phyloP scores from a whole-genome alignment of 495 filamentous ascomycete species.

The Glarea lozoyensis region DNA sequence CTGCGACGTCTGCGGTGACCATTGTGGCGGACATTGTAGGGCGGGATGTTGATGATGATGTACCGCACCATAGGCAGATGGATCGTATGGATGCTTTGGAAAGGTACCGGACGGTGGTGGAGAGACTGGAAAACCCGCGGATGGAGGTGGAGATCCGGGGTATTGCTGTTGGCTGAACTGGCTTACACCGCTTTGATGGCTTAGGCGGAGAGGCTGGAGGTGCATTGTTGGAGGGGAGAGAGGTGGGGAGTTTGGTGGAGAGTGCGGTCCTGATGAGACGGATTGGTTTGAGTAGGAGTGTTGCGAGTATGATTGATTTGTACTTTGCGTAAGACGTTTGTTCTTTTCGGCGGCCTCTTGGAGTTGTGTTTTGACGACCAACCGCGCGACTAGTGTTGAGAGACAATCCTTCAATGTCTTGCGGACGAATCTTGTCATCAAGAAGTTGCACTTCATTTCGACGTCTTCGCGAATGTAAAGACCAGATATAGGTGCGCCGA shows the following conservation, averaged over 20 bases:
- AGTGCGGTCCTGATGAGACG: neutral
- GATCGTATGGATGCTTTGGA: neutral
- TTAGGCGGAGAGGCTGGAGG: neutral
- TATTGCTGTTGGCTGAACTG: too few species aligned
- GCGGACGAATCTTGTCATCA: slow-evolving; percentile 64
- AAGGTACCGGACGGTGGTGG: neutral
- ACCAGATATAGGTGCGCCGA: slow-evolving; percentile 51
- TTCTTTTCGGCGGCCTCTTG: slow-evolving; percentile 16
- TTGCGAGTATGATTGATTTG: neutral
- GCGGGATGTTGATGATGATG: too few species aligned
- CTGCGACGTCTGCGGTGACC: neutral
- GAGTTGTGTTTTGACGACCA: slow-evolving; percentile 50
- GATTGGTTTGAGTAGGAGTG: neutral
- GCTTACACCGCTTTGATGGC: too few species aligned
- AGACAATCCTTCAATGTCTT: slow-evolving; percentile 64
- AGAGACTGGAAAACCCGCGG: neutral
- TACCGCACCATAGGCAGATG: neutral
- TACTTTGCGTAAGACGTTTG: slow-evolving; percentile 7
- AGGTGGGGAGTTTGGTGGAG: neutral
- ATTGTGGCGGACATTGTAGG: neutral
- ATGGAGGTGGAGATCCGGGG: too few species aligned
- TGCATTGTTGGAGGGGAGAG: neutral
- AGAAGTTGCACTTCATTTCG: slow-evolving; percentile 65
- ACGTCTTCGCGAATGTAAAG: slow-evolving; percentile 72
- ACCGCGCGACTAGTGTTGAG: slow-evolving; percentile 51